These are phyloP conservation scores for Mrakia gelida DNA, from an alignment of 768 basidiomycete species.

Conservation along the genomic window DNA sequence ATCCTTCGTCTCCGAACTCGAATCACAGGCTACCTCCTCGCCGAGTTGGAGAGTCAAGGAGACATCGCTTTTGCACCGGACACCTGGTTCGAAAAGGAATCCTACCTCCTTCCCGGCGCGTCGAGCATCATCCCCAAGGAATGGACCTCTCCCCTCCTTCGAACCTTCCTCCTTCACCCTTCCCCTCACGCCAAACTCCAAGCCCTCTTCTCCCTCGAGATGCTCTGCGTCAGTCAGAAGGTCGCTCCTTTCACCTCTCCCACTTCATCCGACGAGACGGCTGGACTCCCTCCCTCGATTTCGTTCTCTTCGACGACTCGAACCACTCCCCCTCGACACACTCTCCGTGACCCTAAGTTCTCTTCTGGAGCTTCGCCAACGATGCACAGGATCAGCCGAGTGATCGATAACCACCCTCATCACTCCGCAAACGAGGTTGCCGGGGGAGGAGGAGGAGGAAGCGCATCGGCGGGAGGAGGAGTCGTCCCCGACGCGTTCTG, in stretches of 20 bases:
- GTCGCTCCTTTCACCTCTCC: not conserved
- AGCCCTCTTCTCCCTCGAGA: not conserved
- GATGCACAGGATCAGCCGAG: not conserved
- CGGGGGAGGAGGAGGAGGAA: not conserved
- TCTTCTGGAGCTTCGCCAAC: not conserved
- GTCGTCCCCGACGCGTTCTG: constrained; percentile 2
- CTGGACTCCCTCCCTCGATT: not conserved
- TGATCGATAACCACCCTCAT: not conserved
- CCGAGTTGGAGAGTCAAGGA: not conserved
- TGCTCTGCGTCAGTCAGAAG: constrained; percentile 1
- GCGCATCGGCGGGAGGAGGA: not conserved
- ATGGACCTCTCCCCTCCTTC: constrained; percentile 4
- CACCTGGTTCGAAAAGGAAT: not conserved
- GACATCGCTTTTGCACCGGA: not conserved
- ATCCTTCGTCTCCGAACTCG: constrained; percentile 1
- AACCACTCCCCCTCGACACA: constrained; percentile 5
- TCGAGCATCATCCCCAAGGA: not conserved
- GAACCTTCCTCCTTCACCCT: not conserved
- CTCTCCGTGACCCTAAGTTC: not conserved
- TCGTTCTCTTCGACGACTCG: not conserved
- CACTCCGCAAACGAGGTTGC: not conserved
- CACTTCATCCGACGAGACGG: not conserved
- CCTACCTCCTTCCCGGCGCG: not conserved
- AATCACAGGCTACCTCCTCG: not conserved
- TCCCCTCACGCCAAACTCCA: not conserved